phyloP scores from a whole-genome alignment of 1,284 basidiomycete genomes.

The Chalciporus sp. region DNA sequence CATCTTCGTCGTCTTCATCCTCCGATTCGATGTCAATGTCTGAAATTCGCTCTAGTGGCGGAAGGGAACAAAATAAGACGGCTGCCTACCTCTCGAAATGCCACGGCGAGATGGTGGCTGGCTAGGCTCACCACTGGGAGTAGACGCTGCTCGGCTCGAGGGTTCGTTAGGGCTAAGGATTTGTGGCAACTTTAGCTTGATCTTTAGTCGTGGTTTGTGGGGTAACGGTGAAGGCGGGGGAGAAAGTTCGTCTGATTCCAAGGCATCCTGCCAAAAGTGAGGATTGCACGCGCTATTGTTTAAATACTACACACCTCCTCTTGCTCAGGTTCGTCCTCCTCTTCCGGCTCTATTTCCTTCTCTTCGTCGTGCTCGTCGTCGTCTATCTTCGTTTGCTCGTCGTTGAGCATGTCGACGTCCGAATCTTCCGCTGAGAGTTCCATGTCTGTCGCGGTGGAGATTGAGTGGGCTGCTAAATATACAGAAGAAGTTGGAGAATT shows the following conservation, averaged over 20 bases:
- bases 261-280: conserved; percentile 17
- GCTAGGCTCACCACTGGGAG: conserved; percentile 37
- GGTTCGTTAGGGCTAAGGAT: conserved; percentile 40
- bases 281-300: neutral
- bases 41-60: conserved; percentile 7
- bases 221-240: conserved; percentile 35
- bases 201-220: conserved; percentile 52
- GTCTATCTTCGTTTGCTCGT: conserved; percentile 36
- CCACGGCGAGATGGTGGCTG: conserved; percentile 32
- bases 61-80: neutral
- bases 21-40: conserved; percentile 61
- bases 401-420: conserved; percentile 26
- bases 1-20: conserved; percentile 48
- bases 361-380: conserved; percentile 29
- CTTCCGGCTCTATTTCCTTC: conserved; percentile 26
- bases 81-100: conserved; percentile 32
- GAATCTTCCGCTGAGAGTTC: conserved; percentile 26
- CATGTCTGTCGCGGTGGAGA: conserved; percentile 15
- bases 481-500: neutral
- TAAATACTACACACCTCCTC: conserved; percentile 1
- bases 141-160: conserved; percentile 41
- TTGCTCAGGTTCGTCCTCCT: conserved; percentile 15
- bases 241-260: conserved; percentile 40
- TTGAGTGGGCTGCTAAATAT: neutral
- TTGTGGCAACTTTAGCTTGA: conserved; percentile 62